phyloP scores from a whole-genome alignment of 352 stramenopile species.

The Paralagenidium karlingii region DNA sequence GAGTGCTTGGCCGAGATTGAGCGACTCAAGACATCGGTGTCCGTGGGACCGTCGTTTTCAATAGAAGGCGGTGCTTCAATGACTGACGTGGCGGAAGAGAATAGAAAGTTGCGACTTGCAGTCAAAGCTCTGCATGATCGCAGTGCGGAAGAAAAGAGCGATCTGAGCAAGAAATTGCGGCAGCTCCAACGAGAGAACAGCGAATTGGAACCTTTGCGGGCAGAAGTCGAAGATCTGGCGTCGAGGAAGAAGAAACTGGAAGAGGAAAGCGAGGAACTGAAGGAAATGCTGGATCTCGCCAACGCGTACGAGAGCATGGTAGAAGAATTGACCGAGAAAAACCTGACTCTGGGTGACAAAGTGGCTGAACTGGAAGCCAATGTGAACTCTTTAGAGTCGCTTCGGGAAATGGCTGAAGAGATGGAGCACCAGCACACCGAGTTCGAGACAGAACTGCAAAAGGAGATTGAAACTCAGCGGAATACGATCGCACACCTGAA shows the following conservation, averaged over 20 bases:
- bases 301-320: conserved; percentile 84
- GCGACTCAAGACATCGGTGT: conserved; percentile 50
- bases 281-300: conserved; percentile 74
- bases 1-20: conserved; percentile 62
- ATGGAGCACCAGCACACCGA: conserved; percentile 83
- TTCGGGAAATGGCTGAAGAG: conserved; percentile 79
- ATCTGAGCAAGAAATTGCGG: conserved; percentile 68
- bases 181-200: conserved; percentile 59
- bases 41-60: conserved; percentile 24
- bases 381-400: conserved; percentile 56
- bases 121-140: conserved; percentile 78
- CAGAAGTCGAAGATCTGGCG: conserved; percentile 65
- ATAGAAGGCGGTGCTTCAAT: conserved; percentile 10
- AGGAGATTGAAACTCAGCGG: conserved; percentile 54
- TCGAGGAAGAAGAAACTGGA: conserved; percentile 27
- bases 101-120: conserved; percentile 66
- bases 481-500: conserved; percentile 42
- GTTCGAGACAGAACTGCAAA: conserved; percentile 60
- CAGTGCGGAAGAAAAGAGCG: conserved; percentile 63
- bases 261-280: conserved; percentile 67
- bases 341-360: conserved; percentile 70
- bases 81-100: conserved; percentile 56
- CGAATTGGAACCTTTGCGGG: conserved; percentile 41
- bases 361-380: conserved; percentile 61
- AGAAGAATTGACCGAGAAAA: conserved; percentile 81